These are phyloP conservation scores for Aphanomyces euteiches DNA, from an alignment of 352 stramenopile species.

Conservation along the genomic window DNA sequence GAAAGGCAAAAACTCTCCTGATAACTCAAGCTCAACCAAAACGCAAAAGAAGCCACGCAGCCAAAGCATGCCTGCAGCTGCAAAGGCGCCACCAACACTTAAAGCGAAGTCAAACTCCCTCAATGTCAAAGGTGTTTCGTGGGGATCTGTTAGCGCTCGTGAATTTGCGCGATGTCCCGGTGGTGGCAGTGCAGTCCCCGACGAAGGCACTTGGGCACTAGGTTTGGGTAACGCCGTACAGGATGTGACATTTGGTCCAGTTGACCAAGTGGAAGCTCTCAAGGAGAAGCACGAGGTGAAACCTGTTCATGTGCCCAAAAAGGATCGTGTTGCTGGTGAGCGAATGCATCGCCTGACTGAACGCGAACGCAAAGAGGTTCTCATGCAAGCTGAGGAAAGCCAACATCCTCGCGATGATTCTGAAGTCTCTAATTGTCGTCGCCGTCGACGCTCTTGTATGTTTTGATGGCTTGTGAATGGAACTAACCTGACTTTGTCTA, in stretches of 20 bases:
- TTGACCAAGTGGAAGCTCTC: slow-evolving; percentile 26
- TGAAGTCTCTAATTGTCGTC: slow-evolving; percentile 35
- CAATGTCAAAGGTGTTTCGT: slow-evolving; percentile 67
- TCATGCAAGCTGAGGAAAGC: slow-evolving; percentile 42
- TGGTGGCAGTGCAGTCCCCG: slow-evolving; percentile 65
- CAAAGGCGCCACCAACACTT: slow-evolving; percentile 32
- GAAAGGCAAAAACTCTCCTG: not conserved
- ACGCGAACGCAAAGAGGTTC: slow-evolving; percentile 62
- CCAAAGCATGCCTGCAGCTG: slow-evolving; percentile 56
- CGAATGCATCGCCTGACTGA: slow-evolving; percentile 71
- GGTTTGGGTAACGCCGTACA: slow-evolving; percentile 57
- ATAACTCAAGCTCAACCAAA: slow-evolving; percentile 23
- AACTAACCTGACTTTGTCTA: not conserved
- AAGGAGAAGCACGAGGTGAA: slow-evolving; percentile 2
- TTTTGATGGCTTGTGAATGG: not conserved
- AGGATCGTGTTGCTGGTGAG: not conserved
- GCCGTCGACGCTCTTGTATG: slow-evolving; percentile 29
- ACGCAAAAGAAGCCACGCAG: slow-evolving; percentile 68
- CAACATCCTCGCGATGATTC: not conserved
- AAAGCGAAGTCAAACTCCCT: slow-evolving; percentile 48
- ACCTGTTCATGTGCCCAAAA: not conserved
- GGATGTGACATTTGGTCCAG: slow-evolving; percentile 65
- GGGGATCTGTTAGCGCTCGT: slow-evolving; percentile 59
- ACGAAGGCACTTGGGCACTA: slow-evolving; percentile 78
- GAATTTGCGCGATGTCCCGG: slow-evolving; percentile 80